A percentile compares a stretch with the other conserved stretches of the same genome.
Conservation (phyloP, 768 basidiomycete genomes). For the Termitomyces heimii region DNA sequence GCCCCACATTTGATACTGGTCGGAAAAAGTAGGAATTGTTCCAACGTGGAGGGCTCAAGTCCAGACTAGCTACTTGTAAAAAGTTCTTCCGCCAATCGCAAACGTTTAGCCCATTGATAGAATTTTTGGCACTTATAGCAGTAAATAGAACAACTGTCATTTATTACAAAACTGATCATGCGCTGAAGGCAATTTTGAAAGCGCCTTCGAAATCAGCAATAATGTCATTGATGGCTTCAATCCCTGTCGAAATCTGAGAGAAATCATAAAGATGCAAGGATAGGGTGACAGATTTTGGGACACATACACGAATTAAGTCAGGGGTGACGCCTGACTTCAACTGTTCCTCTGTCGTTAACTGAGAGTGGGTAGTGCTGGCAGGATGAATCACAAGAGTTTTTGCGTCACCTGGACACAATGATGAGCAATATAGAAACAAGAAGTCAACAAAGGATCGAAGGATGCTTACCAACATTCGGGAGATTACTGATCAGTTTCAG, state of each 20-base stretch:
- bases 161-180: not conserved
- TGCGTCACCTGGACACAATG: slow-evolving; percentile 42
- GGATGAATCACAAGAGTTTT: slow-evolving; percentile 81
- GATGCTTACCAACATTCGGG: slow-evolving; percentile 57
- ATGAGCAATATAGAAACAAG: not conserved
- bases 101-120: not conserved
- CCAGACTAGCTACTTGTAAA: not conserved
- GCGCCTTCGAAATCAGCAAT: slow-evolving; percentile 3
- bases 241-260: not conserved
- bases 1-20: not conserved
- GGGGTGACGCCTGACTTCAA: slow-evolving; percentile 63
- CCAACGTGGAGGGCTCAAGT: not conserved
- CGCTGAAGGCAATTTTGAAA: not conserved
- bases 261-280: not conserved
- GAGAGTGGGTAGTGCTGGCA: slow-evolving; percentile 71
- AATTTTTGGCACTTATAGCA: not conserved
- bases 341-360: slow-evolving; percentile 58
- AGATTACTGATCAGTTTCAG: slow-evolving; percentile 67
- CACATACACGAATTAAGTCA: slow-evolving; percentile 64
- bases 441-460: not conserved
- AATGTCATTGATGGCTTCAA: slow-evolving; percentile 1
- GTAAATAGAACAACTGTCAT: not conserved
- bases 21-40: not conserved
- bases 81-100: not conserved
- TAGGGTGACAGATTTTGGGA: no score